Evolutionary conservation across 371 early-diverging fungal genomes (phyloP).

Genomic region (Haplosporangium sp.): DNA sequence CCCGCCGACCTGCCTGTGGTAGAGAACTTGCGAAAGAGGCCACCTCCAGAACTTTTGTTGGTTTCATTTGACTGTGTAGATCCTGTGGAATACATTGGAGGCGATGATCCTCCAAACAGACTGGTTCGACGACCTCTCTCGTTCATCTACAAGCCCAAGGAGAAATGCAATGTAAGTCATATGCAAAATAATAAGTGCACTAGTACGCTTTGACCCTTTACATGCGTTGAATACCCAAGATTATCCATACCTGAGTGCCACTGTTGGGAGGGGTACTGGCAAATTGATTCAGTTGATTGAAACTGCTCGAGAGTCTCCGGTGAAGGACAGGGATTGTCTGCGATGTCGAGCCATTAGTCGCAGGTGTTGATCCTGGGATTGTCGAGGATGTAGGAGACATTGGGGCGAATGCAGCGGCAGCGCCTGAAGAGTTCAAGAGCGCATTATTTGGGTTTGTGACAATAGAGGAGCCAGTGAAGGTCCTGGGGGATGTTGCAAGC

Average conservation of each 20-base stretch:
- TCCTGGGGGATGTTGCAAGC: slow-evolving; percentile 31
- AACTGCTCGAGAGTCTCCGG: slow-evolving; percentile 45
- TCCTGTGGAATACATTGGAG: slow-evolving; percentile 5
- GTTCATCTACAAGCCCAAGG: background rate
- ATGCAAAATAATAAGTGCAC: background rate
- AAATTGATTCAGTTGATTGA: slow-evolving; percentile 45
- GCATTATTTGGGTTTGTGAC: slow-evolving; percentile 41
- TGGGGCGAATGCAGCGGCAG: slow-evolving; percentile 17
- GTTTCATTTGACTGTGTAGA: background rate
- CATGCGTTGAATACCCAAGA: background rate
- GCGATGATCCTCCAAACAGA: slow-evolving; percentile 29
- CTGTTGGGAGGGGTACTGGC: slow-evolving; percentile 11
- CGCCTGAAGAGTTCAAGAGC: slow-evolving; percentile 12
- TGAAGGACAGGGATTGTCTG: slow-evolving; percentile 34
- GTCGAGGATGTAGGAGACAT: slow-evolving; percentile 22
- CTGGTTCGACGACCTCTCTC: slow-evolving; percentile 45
- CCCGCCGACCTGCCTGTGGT: slow-evolving; percentile 22
- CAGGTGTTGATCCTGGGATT: slow-evolving; percentile 1
- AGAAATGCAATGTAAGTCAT: too few species aligned
- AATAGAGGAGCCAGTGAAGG: slow-evolving; percentile 40
- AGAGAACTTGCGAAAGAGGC: slow-evolving; percentile 50
- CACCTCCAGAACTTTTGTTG: slow-evolving; percentile 11
- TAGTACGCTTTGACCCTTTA: background rate
- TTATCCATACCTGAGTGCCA: slow-evolving; percentile 15
- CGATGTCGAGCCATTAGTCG: slow-evolving; percentile 1